Evolutionary conservation across 208 protist species (phyloP).

Genomic region (Trypanosomatidae sp.): DNA sequence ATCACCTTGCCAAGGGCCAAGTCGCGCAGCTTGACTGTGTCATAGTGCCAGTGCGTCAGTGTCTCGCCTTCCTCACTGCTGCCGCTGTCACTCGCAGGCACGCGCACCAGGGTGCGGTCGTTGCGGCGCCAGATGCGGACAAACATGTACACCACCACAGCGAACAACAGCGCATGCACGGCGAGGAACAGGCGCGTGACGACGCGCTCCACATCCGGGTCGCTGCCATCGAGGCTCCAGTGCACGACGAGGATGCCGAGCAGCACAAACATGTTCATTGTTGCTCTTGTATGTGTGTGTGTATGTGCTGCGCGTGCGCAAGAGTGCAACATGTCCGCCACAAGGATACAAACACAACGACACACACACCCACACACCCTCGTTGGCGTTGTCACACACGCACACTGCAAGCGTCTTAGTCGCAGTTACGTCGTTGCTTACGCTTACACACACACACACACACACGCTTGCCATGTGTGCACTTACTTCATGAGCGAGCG

Average conservation of each 20-base stretch:
- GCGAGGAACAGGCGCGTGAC: constrained; percentile 37
- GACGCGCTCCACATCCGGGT: constrained; percentile 35
- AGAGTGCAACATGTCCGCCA: not conserved
- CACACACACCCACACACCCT: no score
- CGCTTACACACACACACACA: not conserved
- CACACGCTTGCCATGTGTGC: not conserved
- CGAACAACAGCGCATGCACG: constrained; percentile 30
- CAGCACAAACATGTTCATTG: constrained; percentile 65
- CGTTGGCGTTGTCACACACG: not conserved
- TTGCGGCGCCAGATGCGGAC: constrained; percentile 22
- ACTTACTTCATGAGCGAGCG: constrained; percentile 70
- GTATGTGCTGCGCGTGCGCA: not conserved
- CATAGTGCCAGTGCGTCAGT: constrained; percentile 49
- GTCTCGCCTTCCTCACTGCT: constrained; percentile 29
- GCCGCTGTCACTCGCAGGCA: constrained; percentile 35
- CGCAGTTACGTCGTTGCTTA: not conserved
- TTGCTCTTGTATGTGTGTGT: no score
- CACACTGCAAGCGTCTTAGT: not conserved
- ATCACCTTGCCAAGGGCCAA: constrained; percentile 43
- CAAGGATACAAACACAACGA: no score
- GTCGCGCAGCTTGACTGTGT: constrained; percentile 52
- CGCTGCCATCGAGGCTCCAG: constrained; percentile 76
- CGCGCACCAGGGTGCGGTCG: constrained; percentile 23
- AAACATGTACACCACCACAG: constrained; percentile 29
- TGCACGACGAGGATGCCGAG: constrained; percentile 49